Conservation (phyloP, 768 basidiomycete genomes). For the Suillus cothurnatus region DNA sequence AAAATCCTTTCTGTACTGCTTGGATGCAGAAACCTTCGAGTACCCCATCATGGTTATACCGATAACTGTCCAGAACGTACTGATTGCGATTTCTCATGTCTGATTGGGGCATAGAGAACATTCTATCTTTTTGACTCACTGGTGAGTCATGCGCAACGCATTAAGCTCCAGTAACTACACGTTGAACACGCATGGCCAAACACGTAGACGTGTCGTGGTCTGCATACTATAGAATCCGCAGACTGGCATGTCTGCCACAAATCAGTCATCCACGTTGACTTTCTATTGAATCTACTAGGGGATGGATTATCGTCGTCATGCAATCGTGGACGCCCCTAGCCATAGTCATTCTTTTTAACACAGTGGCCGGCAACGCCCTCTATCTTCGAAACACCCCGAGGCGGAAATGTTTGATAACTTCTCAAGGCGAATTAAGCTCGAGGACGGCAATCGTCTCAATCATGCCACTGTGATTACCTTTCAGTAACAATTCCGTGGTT, state of each 20-base stretch:
- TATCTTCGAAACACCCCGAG: slow-evolving; percentile 45
- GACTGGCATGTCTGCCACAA: slow-evolving; percentile 59
- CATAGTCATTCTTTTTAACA: background rate
- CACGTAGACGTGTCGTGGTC: slow-evolving; percentile 61
- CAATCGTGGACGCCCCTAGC: slow-evolving; percentile 38
- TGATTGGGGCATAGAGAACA: slow-evolving; percentile 34
- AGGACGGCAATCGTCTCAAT: slow-evolving; percentile 32
- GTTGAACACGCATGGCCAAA: slow-evolving; percentile 16
- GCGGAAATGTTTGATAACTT: slow-evolving; percentile 51
- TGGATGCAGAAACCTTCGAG: slow-evolving; percentile 7
- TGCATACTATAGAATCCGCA: slow-evolving; percentile 51
- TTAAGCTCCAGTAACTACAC: slow-evolving; percentile 13
- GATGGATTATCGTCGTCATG: slow-evolving; percentile 31
- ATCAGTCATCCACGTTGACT: slow-evolving; percentile 31
- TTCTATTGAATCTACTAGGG: slow-evolving; percentile 45
- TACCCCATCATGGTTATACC: slow-evolving; percentile 14
- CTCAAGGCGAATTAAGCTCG: slow-evolving; percentile 37
- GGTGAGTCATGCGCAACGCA: slow-evolving; percentile 32
- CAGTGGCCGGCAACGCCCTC: slow-evolving; percentile 43
- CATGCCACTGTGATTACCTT: slow-evolving; percentile 28
- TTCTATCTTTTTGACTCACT: slow-evolving; percentile 52
- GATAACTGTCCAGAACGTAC: slow-evolving; percentile 45
- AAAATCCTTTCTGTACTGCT: background rate
- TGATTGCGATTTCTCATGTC: slow-evolving; percentile 37
- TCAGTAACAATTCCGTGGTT: slow-evolving; percentile 28